phyloP scores from a whole-genome alignment of 78 protist species.

The Emiliania huxleyi region DNA sequence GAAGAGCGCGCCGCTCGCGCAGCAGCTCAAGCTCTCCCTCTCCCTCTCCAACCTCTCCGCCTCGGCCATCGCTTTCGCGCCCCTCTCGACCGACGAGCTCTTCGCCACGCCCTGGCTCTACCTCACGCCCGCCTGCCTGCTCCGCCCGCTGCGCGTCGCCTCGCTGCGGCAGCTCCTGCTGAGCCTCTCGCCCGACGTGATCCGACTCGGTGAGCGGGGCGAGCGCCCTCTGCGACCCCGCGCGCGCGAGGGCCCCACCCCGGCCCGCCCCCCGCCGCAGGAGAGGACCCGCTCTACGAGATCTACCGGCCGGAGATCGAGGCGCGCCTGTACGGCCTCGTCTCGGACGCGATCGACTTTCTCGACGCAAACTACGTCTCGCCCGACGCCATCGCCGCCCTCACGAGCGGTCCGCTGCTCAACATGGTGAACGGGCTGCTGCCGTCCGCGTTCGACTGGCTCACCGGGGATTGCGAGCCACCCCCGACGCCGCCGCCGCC shows the following conservation, averaged over 20 bases:
- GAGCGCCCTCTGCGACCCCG: too few relatives aligned
- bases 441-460: not conserved
- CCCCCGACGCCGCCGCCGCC: not conserved
- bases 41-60: not conserved
- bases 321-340: not conserved
- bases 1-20: not conserved
- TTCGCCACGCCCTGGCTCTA: not conserved
- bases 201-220: too few relatives aligned
- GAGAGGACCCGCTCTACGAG: not conserved
- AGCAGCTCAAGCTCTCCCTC: not conserved
- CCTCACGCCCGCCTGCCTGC: not conserved
- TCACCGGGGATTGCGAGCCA: not conserved
- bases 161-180: not conserved
- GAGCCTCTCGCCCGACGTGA: not conserved
- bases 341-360: not conserved
- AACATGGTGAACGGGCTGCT: not conserved
- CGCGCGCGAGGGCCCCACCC: too few relatives aligned
- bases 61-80: not conserved
- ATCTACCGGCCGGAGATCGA: not conserved
- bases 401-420: not conserved
- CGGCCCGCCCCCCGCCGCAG: too few relatives aligned
- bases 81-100: not conserved
- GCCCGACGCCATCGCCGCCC: not conserved
- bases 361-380: not conserved
- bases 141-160: not conserved